Evolutionary conservation across 2,329 filamentous ascomycete genomes (phyloP), one percentile per base, ranked within the genome.

Genomic region (Aureobasidium sp.): DNA sequence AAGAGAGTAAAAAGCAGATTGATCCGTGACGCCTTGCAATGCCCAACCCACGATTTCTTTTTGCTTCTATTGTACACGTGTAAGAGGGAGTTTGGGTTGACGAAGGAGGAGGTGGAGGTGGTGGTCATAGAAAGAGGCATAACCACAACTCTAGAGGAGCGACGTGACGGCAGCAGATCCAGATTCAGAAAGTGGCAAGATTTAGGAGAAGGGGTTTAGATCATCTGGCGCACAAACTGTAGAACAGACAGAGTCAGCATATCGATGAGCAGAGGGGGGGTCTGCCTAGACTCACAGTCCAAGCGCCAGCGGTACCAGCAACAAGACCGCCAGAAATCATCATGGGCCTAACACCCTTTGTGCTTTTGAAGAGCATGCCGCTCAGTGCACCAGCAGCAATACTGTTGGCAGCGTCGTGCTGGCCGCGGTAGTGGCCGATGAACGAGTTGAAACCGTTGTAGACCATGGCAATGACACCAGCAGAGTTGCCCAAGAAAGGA

Each of bases 361-460:
- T 97, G 70, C 90, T 95, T 79, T 96, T 97, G 75, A 98, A 98
- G 12, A 98, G 69, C 79, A 91, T 90, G 55, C 93, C 93, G 66
- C 90, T 95, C 62, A 98, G 69, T 1, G 79, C 86, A 59, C 94
- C 93, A 4, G 93, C 91, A 17, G 80, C 71, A 51, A 98, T 80
- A 58, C 89, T 93, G 75, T 98, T 98, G 55, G 85, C 81, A 3
- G 89, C 80, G 69, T 98, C 94, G 63, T 95, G 90, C 73, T 89
- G 88, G 58, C 89, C 89, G 57, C 90, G 79, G 59, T 84, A 69
- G 63, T 86, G 83, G 34, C 89, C 90, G 57, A 95, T 82, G 54
- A 81, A 81, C 27, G 88, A 93, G 74, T 95, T 95, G 70, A 93
- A 78, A 53, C 88, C 87, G 73, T 97, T 98, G 74, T 98, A 98